Conservation (phyloP, 2,329 filamentous ascomycete genomes). For the Phoma herbarum region DNA sequence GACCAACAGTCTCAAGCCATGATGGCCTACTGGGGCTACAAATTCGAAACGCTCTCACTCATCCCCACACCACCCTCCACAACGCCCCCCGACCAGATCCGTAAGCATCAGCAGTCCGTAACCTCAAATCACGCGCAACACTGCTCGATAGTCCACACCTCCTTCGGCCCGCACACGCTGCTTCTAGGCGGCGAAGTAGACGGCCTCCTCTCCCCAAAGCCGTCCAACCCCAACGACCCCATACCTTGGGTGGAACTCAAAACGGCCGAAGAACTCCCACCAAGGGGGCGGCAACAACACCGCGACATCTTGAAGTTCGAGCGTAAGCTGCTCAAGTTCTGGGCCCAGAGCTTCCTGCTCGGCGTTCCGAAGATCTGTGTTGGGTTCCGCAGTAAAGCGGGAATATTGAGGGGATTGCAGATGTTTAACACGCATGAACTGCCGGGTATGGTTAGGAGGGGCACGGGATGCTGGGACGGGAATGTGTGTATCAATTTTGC, state of each 20-base stretch:
- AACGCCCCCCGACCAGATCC: constrained; percentile 78
- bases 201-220: constrained; percentile 61
- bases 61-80: constrained; percentile 83
- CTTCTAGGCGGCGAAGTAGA: constrained; percentile 95
- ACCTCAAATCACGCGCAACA: constrained; percentile 95
- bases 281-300: constrained; percentile 58
- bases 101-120: constrained; percentile 71
- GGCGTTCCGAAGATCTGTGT: constrained; percentile 92
- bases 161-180: constrained; percentile 77
- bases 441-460: constrained; percentile 76
- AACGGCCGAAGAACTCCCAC: constrained; percentile 75
- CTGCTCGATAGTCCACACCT: constrained; percentile 91
- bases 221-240: constrained; percentile 42
- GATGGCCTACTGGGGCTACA: constrained; percentile 98
- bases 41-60: constrained; percentile 88
- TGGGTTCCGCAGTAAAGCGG: constrained; percentile 79
- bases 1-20: constrained; percentile 73
- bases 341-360: constrained; percentile 94
- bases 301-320: constrained; percentile 80
- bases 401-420: constrained; percentile 75
- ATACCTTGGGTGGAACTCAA: constrained; percentile 97
- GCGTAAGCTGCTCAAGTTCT: constrained; percentile 91
- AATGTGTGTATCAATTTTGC: constrained; percentile 95
- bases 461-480: constrained; percentile 81
- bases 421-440: constrained; percentile 83